Percentiles rank a stretch among this genome's conserved stretches.
Evolutionary conservation across 2,329 filamentous ascomycete genomes (phyloP).

Genomic region (Huntiella omanensis): DNA sequence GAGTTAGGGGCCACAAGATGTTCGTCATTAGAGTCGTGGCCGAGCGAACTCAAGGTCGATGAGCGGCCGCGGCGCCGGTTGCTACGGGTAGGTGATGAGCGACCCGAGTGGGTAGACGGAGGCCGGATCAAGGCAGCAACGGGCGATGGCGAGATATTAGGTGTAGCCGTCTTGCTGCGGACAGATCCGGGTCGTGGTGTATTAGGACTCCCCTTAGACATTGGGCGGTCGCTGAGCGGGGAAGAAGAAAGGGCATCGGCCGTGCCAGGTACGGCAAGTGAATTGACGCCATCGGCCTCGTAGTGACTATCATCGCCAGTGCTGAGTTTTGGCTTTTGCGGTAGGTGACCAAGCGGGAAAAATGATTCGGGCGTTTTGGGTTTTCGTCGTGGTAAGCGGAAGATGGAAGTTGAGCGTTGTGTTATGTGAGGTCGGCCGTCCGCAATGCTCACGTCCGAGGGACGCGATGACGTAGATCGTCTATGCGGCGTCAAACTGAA

Average conservation of each 20-base stretch:
- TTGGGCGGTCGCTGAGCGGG: neutral
- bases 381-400: constrained; percentile 59
- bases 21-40: constrained; percentile 52
- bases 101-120: constrained; percentile 33
- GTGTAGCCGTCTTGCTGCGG: constrained; percentile 13
- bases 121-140: constrained; percentile 32
- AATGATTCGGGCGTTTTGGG: constrained; percentile 57
- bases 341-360: constrained; percentile 74
- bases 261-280: constrained; percentile 4
- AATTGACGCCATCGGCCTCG: constrained; percentile 7
- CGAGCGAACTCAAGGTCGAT: constrained; percentile 73
- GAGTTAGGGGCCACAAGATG: constrained; percentile 46
- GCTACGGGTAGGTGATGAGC: constrained; percentile 49
- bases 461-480: constrained; percentile 46
- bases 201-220: neutral
- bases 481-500: constrained; percentile 6
- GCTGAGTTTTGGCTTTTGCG: constrained; percentile 40
- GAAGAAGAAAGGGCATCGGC: constrained; percentile 3
- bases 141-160: constrained; percentile 24
- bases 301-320: constrained; percentile 9
- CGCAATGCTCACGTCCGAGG: constrained; percentile 62
- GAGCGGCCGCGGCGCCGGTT: constrained; percentile 55
- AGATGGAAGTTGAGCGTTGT: constrained; percentile 26
- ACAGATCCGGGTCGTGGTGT: constrained; percentile 9
- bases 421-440: constrained; percentile 22